phyloP scores from a whole-genome alignment of 2,329 filamentous ascomycete genomes.

The Talaromyces verruculosus region DNA sequence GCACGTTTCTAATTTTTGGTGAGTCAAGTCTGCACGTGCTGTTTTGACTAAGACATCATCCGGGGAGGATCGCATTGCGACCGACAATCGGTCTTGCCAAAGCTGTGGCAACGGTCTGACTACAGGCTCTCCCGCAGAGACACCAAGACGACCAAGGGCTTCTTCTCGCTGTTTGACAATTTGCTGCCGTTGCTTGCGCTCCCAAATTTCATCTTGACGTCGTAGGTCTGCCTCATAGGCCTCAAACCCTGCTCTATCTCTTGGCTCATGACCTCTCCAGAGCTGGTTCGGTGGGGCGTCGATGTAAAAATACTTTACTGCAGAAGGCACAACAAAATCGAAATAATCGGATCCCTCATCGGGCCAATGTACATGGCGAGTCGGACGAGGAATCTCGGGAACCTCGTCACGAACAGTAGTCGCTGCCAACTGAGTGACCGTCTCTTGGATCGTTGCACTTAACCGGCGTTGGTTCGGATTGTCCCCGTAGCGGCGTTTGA shows the following conservation, averaged over 20 bases:
- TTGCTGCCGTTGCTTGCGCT: constrained; percentile 22
- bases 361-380: not conserved
- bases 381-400: not conserved
- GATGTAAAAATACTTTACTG: constrained; percentile 10
- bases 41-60: constrained; percentile 34
- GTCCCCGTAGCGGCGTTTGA: not conserved
- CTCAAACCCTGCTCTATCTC: not conserved
- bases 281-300: not conserved
- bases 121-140: constrained; percentile 32
- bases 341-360: not conserved
- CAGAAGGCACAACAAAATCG: constrained; percentile 6
- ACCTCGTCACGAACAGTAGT: constrained; percentile 1
- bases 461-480: not conserved
- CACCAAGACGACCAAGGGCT: constrained; percentile 24
- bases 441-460: constrained; percentile 4
- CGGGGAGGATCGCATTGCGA: constrained; percentile 31
- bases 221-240: not conserved
- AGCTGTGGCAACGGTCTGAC: constrained; percentile 37
- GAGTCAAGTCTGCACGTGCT: constrained; percentile 39
- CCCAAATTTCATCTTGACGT: constrained; percentile 22
- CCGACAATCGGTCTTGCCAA: constrained; percentile 38
- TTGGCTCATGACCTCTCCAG: not conserved
- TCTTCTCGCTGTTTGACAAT: constrained; percentile 12
- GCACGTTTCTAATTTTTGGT: constrained; percentile 40
- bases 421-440: constrained; percentile 7